Conservation (phyloP, 768 basidiomycete genomes). For the Leccinum longicurvipes region DNA sequence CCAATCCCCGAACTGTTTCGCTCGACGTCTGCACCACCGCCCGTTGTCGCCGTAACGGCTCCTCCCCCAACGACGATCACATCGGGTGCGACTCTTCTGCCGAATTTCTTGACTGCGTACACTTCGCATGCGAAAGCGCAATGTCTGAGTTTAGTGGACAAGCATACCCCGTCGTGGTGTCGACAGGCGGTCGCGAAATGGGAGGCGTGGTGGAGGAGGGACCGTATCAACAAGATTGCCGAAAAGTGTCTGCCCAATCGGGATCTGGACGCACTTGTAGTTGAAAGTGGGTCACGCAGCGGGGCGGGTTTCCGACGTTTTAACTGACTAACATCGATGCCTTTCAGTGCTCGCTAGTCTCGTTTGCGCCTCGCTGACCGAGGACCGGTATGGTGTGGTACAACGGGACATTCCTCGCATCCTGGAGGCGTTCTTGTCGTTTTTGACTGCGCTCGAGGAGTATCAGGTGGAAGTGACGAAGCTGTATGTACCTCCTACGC, state of each 20-base stretch:
- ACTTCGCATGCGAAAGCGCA: constrained; percentile 1
- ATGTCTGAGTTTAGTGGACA: constrained; percentile 5
- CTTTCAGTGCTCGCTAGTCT: constrained; percentile 54
- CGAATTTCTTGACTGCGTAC: background rate
- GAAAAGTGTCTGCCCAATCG: constrained; percentile 56
- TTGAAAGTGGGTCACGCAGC: constrained; percentile 48
- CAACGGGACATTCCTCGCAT: constrained; percentile 83
- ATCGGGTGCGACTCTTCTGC: background rate
- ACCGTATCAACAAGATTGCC: constrained; percentile 49
- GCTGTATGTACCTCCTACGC: constrained; percentile 36
- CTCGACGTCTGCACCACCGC: constrained; percentile 29
- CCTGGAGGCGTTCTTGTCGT: constrained; percentile 69
- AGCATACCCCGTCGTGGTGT: constrained; percentile 32
- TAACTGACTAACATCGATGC: background rate
- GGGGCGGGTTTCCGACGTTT: background rate
- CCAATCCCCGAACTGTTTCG: constrained; percentile 52
- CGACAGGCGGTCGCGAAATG: constrained; percentile 23
- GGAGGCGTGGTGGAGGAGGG: constrained; percentile 54
- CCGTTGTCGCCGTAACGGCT: constrained; percentile 11
- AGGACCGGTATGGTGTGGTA: constrained; percentile 80
- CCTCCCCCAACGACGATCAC: background rate
- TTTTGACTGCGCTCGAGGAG: constrained; percentile 63
- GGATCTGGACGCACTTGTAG: constrained; percentile 57
- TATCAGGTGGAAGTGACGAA: constrained; percentile 54
- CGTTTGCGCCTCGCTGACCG: constrained; percentile 67